A percentile compares a stretch with the other conserved stretches of the same genome.
Evolutionary conservation across 352 stramenopile species (phyloP).

Genomic region (Pythium monospermum): DNA sequence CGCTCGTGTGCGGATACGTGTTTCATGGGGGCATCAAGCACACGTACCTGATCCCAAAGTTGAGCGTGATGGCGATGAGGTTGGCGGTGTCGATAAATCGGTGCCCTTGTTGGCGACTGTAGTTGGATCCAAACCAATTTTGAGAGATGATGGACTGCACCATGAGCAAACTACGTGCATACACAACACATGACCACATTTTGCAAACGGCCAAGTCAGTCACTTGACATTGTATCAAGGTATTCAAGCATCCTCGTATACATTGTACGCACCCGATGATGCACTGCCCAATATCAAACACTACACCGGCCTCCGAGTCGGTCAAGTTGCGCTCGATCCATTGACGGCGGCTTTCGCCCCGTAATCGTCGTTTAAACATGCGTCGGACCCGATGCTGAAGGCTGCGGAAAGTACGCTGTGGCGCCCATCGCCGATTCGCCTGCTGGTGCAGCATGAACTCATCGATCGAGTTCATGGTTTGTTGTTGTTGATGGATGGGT

Average conservation of each 20-base stretch:
- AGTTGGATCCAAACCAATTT: constrained; percentile 46
- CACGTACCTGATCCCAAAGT: constrained; percentile 39
- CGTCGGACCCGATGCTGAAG: constrained; percentile 18
- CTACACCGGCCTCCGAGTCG: constrained; percentile 51
- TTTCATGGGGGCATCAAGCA: background rate
- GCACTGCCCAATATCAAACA: constrained; percentile 50
- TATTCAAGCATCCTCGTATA: no score
- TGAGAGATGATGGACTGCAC: constrained; percentile 55
- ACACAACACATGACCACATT: background rate
- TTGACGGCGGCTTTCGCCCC: constrained; percentile 55
- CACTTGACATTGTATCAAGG: no score
- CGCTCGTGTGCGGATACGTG: background rate
- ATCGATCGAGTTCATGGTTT: constrained; percentile 19
- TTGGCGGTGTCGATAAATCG: constrained; percentile 42
- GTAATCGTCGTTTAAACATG: constrained; percentile 55
- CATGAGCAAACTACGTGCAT: constrained; percentile 39
- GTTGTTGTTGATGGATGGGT: background rate
- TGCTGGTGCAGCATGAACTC: constrained; percentile 21
- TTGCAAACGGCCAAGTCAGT: background rate
- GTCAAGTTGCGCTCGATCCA: constrained; percentile 74
- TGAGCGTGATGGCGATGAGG: constrained; percentile 35
- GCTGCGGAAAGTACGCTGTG: background rate
- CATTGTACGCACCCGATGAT: constrained; percentile 30
- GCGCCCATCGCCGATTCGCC: constrained; percentile 1
- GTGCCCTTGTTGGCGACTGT: constrained; percentile 25